Base-by-base conservation (phyloP, 345 rosid species). In the Gossypium herbaceum region DNA sequence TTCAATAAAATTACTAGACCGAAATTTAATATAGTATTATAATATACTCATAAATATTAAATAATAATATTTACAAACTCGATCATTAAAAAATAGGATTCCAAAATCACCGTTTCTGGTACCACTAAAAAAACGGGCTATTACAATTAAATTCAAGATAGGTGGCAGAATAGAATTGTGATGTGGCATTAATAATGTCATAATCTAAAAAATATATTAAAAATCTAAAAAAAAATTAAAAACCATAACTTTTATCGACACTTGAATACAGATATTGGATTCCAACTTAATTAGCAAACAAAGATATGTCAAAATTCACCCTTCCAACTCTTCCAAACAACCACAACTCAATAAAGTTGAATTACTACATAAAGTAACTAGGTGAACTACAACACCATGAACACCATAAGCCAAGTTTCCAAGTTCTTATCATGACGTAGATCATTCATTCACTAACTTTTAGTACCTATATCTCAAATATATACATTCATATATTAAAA, bases 81-180 rank as follows among this genome's bases (percentile, higher is more conserved):
- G 0, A 4, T 34, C 6, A 34, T 34, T 4, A 0, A 4, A 34
- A 34, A 34, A 34, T 0, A 4, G 0, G 0, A 34, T 34, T 34
- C 0, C 0, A 0, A 34, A 34, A 34, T 0, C 0, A 34, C 6
- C 0, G 0, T 34, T 34, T 34, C 1, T 34, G 6, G 1, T 34
- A 34, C 6, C 39, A 34, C 0, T 4, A 0, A 34, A 34, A 34
- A 34, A 34, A 4, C 0, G 1, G 39, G 0, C 6, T 34, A 0
- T 4, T 34, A 34, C 3, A 34, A 0, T 34, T 4, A 34, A 34
- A 1, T 34, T 34, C 0, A 34, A 34, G 7, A 34, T 1, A 34
- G 0, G 7, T 34, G 0, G 1, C 1, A 5, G 1, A 34, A 5
- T 34, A 34, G 1, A 5, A 34, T 34, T 34, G 41, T 34, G 7